Evolutionary conservation across 1,284 basidiomycete species (phyloP), one percentile per base, ranked within the genome.

Genomic region (Clitocybe nebularis): DNA sequence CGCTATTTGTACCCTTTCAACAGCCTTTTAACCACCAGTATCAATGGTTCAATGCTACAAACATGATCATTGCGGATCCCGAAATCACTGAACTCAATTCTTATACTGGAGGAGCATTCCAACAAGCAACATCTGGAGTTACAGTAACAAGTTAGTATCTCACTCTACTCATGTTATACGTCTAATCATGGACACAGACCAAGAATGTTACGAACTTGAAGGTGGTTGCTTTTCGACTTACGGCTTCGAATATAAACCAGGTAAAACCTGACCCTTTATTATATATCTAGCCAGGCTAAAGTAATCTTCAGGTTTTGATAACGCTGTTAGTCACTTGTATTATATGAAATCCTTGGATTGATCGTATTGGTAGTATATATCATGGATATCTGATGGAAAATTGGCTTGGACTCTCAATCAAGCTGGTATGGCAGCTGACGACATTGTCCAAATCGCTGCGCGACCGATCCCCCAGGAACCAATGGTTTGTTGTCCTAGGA

Each of bases 401-500:
- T 66, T 74, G 41, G 77, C 81, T 22, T 98, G 90, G 91, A 88
- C 82, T 2, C 54, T 97, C 41, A 76, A 79, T 26, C 74, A 76
- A n/a, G 62, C 68, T 26, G 93, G 87, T 3, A 75, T 94, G 65
- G 79, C 68, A 3, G 75, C 85, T 2, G 85, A 93, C 57, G 37
- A 64, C 0, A 47, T 54, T 0, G 81, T 82, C 10, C 69, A 89
- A 48, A 89, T 95, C 40, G 69, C 81, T 1, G 74, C 77, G 26
- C 73, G 94, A 32, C 77, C 84, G 3, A 74, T 97, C 28, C 79
- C 92, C 0, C 80, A 88, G 55, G 93, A 93, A 60, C 90, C 91
- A 1, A 81, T 93, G 85, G 84, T 81, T 56, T 36, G 68, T 44
- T 10, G 4, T 26, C 6, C 24, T 24, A 7, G n/a, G 28, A 22